Evolutionary conservation across 1,139 yeast genomes (phyloP).

Genomic region (Zhuliangozyma parablackwelliae): DNA sequence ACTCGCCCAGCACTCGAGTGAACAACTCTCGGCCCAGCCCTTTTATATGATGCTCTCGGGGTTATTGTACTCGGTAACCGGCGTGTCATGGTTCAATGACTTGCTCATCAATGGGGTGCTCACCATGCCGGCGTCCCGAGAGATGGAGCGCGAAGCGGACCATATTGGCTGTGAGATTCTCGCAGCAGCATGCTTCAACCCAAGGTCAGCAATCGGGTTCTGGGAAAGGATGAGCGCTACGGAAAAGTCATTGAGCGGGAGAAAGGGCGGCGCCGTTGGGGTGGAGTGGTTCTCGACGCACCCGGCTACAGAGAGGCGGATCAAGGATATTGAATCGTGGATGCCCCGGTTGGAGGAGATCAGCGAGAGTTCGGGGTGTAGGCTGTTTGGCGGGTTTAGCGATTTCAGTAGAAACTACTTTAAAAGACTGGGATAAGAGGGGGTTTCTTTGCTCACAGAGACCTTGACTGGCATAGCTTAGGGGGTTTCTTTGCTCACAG

Average conservation of each 20-base stretch:
- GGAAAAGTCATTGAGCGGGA: constrained; percentile 32
- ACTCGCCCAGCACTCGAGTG: constrained; percentile 87
- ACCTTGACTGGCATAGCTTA: too few species aligned
- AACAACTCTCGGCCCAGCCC: constrained; percentile 67
- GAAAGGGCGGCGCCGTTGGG: constrained; percentile 14
- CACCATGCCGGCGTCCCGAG: constrained; percentile 81
- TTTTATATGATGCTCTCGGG: constrained; percentile 50
- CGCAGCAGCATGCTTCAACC: constrained; percentile 85
- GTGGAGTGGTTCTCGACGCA: constrained; percentile 79
- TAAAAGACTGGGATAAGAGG: constrained; percentile 4
- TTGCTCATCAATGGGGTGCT: constrained; percentile 56
- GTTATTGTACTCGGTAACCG: constrained; percentile 36
- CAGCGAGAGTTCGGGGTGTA: constrained; percentile 29
- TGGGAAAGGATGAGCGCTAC: constrained; percentile 79
- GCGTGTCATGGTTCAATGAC: constrained; percentile 39
- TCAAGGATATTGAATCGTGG: constrained; percentile 66
- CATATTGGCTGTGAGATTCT: constrained; percentile 87
- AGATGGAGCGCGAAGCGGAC: constrained; percentile 95
- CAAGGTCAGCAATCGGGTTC: constrained; percentile 63
- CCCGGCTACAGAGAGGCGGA: constrained; percentile 77
- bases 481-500: too few species aligned
- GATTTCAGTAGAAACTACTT: constrained; percentile 18
- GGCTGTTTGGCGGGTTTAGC: constrained; percentile 20
- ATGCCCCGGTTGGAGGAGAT: constrained; percentile 59
- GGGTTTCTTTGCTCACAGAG: too few species aligned